Evolutionary conservation across 2,329 filamentous ascomycete genomes (phyloP), one percentile per base, ranked within the genome.

Genomic region (Thielaviopsis ethacetica): DNA sequence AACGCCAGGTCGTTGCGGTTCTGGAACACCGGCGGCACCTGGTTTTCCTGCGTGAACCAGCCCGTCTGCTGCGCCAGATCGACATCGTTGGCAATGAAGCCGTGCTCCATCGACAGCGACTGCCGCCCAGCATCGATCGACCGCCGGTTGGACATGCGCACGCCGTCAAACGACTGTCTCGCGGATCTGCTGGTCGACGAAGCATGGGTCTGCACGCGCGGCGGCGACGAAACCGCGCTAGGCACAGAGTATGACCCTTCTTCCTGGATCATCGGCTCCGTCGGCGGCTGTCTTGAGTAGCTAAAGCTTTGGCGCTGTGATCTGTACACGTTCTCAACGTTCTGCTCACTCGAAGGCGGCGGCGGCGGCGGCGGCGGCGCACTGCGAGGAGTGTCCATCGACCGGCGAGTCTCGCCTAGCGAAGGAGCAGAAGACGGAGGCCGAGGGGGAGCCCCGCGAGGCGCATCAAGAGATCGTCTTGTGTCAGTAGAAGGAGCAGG

Each of bases 41-140:
- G 82, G 62, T 88, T 87, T 12, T 85, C 77, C 66, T 91, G 83
- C 44, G 85, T 82, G 91, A 91, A 98, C 93, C 93, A 98, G 56
- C 84, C 80, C 19, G 82, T 86, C 55, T 79, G 77, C 52, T 80
- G 75, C 13, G 81, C 84, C 44, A 97, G 75, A 66, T 97, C 91
- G 59, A 97, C 72, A 62, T 97, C 91, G 59, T 84, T 84, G 49
- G 93, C 93, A 62, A 97, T 91, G 67, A 84, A 94, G 1, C 89
- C 88, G 52, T 85, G 83, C 63, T 91, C 88, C 69, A 83, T 78
- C 21, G 83, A 83, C 60, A 61, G 59, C 5, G 84, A 85, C 21
- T 88, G 84, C 53, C 91, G 82, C 47, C 79, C 71, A 59, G 86
- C 75, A 64, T 98, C 93, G 70, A 87, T 81, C 2, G 90, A 95